phyloP scores from a whole-genome alignment of 1,284 basidiomycete genomes.

The Bondarzewia mesenterica region DNA sequence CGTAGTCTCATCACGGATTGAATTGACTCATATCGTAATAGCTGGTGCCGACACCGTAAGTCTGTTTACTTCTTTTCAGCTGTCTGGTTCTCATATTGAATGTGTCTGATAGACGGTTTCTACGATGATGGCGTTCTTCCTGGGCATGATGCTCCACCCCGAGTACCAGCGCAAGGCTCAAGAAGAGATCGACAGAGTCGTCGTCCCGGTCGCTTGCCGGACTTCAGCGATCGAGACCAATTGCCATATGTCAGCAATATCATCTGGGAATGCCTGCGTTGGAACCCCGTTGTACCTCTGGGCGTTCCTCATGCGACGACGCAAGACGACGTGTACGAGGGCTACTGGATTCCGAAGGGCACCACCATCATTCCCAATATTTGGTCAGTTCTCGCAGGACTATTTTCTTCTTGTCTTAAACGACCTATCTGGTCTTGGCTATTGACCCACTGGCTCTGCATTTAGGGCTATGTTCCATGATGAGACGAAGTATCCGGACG shows the following conservation, averaged over 20 bases:
- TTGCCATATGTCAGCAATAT: slow-evolving; percentile 1
- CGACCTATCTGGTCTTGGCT: neutral
- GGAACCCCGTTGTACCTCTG: slow-evolving; percentile 9
- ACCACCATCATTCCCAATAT: slow-evolving; percentile 33
- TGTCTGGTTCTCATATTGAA: slow-evolving; percentile 2
- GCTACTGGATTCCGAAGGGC: slow-evolving; percentile 36
- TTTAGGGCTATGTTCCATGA: slow-evolving; percentile 4
- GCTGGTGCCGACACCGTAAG: slow-evolving; percentile 6
- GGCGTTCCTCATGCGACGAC: slow-evolving; percentile 1
- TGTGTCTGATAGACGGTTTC: slow-evolving; percentile 12
- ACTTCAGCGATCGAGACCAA: neutral
- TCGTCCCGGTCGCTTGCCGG: neutral
- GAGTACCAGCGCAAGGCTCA: slow-evolving; percentile 1
- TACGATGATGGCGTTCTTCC: neutral
- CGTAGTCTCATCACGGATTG: neutral
- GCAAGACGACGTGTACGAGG: slow-evolving; percentile 33
- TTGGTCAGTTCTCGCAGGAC: slow-evolving; percentile 25
- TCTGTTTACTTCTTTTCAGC: neutral
- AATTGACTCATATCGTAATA: neutral
- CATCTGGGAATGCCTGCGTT: slow-evolving; percentile 15
- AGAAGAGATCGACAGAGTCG: slow-evolving; percentile 1
- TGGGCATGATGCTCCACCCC: slow-evolving; percentile 3
- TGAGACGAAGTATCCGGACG: slow-evolving; percentile 1
- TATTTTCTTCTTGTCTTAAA: neutral
- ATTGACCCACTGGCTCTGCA: neutral